Evolutionary conservation across 2,329 filamentous ascomycete species (phyloP).

Genomic region (Aureobasidium sp.): DNA sequence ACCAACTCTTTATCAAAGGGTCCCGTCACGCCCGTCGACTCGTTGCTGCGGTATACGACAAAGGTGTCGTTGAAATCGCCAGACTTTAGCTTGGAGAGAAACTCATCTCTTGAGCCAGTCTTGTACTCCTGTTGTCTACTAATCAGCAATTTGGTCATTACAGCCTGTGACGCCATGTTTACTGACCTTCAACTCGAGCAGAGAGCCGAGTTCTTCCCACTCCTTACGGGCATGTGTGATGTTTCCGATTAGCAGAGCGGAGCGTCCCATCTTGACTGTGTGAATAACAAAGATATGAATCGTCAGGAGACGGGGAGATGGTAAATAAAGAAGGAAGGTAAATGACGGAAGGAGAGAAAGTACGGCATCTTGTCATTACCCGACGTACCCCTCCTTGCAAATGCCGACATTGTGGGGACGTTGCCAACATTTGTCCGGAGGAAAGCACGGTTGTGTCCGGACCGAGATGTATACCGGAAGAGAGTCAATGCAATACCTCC

Average conservation of each 20-base stretch:
- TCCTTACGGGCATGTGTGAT: slow-evolving; percentile 37
- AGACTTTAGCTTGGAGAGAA: slow-evolving; percentile 45
- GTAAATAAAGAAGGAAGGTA: not conserved
- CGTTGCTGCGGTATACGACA: slow-evolving; percentile 51
- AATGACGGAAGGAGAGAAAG: not conserved
- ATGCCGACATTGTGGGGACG: too few relatives aligned
- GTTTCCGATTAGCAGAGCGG: slow-evolving; percentile 37
- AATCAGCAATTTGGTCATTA: not conserved
- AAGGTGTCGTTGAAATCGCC: slow-evolving; percentile 48
- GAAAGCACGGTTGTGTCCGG: too few relatives aligned
- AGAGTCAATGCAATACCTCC: too few relatives aligned
- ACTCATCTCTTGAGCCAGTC: slow-evolving; percentile 44
- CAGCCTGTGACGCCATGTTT: not conserved
- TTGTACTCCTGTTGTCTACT: slow-evolving; percentile 40
- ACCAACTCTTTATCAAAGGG: slow-evolving; percentile 39
- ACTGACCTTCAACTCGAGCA: slow-evolving; percentile 24
- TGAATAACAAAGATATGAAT: not conserved
- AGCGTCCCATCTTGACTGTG: slow-evolving; percentile 6
- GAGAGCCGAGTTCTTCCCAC: slow-evolving; percentile 32
- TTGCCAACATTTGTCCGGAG: too few relatives aligned
- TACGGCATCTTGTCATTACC: not conserved
- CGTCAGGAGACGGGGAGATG: not conserved
- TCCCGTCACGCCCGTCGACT: slow-evolving; percentile 40
- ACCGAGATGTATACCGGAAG: too few relatives aligned
- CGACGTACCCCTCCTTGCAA: not conserved